phyloP scores from a whole-genome alignment of 1,284 basidiomycete species.

The Sporisorium sorghi region DNA sequence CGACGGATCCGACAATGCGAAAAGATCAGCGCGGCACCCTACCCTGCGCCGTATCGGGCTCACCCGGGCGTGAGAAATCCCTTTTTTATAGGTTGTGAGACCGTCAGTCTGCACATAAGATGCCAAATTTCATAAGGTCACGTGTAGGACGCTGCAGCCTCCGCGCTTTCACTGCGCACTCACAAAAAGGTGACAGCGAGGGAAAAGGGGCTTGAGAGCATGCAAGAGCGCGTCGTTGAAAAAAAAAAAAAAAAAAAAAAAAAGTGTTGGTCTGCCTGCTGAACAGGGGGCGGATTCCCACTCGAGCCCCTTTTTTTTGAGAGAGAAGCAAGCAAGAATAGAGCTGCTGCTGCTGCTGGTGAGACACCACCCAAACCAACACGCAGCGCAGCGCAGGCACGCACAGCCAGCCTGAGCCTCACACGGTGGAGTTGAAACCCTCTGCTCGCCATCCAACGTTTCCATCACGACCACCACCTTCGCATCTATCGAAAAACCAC shows the following conservation, averaged over 20 bases:
- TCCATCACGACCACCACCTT: background rate
- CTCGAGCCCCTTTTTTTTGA: background rate
- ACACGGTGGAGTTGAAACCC: background rate
- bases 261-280: constrained; percentile 5
- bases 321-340: background rate
- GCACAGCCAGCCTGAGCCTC: background rate
- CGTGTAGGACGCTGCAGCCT: background rate
- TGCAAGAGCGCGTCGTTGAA: too few species aligned
- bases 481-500: background rate
- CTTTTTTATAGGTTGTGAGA: background rate
- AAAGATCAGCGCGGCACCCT: background rate
- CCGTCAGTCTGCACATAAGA: background rate
- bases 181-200: background rate
- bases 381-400: background rate
- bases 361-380: background rate
- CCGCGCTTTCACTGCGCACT: background rate
- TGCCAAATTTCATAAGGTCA: background rate
- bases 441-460: background rate
- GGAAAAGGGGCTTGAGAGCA: constrained; percentile 2
- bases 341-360: too few species aligned
- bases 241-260: too few species aligned
- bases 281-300: background rate
- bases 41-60: constrained; percentile 1
- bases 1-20: constrained; percentile 29
- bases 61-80: background rate